phyloP scores from a whole-genome alignment of 495 filamentous ascomycete species.

The Trypethelium eluteriae region DNA sequence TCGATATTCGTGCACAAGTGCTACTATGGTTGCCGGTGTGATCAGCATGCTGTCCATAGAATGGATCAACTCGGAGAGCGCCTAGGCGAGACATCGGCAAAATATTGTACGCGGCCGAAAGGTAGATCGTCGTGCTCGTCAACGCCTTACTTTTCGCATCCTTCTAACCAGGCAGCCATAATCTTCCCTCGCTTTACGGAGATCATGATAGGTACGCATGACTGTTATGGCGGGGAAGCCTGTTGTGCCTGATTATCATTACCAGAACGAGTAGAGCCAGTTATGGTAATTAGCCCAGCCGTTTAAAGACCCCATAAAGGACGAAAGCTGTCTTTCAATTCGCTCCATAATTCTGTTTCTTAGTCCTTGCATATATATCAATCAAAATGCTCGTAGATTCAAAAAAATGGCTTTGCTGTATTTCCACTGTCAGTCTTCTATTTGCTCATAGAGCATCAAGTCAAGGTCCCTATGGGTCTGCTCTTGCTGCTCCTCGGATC shows the following conservation, averaged over 20 bases:
- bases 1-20: too few species aligned
- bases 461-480: not conserved
- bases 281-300: too few species aligned
- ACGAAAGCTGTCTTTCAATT: not conserved
- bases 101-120: too few species aligned
- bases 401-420: not conserved
- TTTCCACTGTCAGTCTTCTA: not conserved
- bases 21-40: too few species aligned
- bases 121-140: too few species aligned
- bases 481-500: not conserved
- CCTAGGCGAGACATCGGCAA: too few species aligned
- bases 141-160: not conserved
- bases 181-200: not conserved
- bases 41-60: too few species aligned
- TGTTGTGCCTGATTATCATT: not conserved
- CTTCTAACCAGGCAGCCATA: not conserved
- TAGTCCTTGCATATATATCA: not conserved
- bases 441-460: not conserved
- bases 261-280: not conserved
- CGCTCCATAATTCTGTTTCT: not conserved
- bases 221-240: not conserved
- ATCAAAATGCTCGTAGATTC: not conserved
- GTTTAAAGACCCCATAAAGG: too few species aligned
- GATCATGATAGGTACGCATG: not conserved
- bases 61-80: too few species aligned